Base-by-base conservation (phyloP, 225 moss, liverwort and hornwort genomes). In the Sphagnum contortum region DNA sequence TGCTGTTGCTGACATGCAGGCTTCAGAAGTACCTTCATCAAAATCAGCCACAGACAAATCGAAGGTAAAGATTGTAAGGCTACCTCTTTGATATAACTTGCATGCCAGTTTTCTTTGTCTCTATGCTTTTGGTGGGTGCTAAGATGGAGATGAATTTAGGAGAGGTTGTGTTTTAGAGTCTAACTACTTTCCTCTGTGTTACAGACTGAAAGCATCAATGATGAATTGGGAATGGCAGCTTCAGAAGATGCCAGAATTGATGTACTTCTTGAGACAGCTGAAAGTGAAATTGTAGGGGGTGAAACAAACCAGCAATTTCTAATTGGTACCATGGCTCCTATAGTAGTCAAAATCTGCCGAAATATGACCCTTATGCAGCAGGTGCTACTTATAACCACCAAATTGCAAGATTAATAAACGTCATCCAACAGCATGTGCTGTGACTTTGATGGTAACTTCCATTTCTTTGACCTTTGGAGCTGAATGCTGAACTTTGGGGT, bases 171-270 rank as follows among this genome's bases (percentile, higher is more conserved):
- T 29, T 29, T 29, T 29, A 29, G 29, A 29, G 29, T 29, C 29
- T 29, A 29, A 29, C 29, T 29, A 29, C 29, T 29, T 29, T 52
- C 52, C 49, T 75, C 53, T 62, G 48, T 70, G 73, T 63, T 63
- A 51, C 83, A 98, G 96, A 88, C 73, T 49, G 91, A 84, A 79
- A 82, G 71, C 76, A 93, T 98, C 49, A 83, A 83, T 74, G 79
- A 82, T 70, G 98, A 98, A 61, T 67, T 98, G 75, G 98, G 98
- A 48, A 51, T 93, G 65, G 84, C 80, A 64, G 93, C 91, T 66
- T 89, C 98, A 68, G 89, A 93, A 66, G 98, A 98, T 84, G 91
- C 98, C 58, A 82, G 82, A 63, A 77, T 93, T 50, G 98, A 98
- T 72, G 71, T 67, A 48, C 70, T 98, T 61, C 73, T 79, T 9